These are phyloP conservation scores for Jackrogersella multiformis DNA, from an alignment of 495 filamentous ascomycete genomes.

Conservation along the genomic window DNA sequence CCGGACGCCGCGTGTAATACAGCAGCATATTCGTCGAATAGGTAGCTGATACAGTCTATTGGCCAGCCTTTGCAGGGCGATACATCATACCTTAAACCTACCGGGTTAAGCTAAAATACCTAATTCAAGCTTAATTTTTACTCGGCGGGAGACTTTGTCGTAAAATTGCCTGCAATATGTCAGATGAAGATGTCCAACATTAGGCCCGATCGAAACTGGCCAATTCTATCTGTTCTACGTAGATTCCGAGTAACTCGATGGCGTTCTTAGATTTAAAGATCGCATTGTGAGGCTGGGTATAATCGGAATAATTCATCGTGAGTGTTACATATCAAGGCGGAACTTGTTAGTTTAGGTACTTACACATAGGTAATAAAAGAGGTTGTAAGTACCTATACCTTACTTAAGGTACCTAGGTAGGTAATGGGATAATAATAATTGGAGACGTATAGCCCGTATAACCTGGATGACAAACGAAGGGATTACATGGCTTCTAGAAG, in stretches of 20 bases:
- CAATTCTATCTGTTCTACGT: constrained; percentile 10
- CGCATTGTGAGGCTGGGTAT: background rate
- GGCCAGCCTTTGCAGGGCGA: constrained; percentile 5
- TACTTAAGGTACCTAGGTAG: no score
- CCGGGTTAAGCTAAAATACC: background rate
- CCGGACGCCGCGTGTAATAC: constrained; percentile 3
- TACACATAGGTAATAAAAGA: no score
- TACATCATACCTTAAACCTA: background rate
- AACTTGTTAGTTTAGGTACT: no score
- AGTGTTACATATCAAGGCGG: background rate
- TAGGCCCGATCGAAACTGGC: constrained; percentile 12
- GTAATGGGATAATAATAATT: constrained; percentile 1
- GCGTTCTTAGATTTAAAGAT: background rate
- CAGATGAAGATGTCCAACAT: background rate
- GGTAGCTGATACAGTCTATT: background rate
- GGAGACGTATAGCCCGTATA: background rate
- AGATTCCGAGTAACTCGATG: constrained; percentile 3
- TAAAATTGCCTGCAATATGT: constrained; percentile 11
- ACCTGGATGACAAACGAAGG: no score
- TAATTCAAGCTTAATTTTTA: background rate
- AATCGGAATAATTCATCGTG: background rate
- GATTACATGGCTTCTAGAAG: no score
- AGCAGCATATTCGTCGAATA: background rate
- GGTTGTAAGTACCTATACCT: no score
- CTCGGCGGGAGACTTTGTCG: background rate